Evolutionary conservation across 352 stramenopile genomes (phyloP), one percentile per base, ranked within the genome.

Genomic region (Phytophthora meadii): DNA sequence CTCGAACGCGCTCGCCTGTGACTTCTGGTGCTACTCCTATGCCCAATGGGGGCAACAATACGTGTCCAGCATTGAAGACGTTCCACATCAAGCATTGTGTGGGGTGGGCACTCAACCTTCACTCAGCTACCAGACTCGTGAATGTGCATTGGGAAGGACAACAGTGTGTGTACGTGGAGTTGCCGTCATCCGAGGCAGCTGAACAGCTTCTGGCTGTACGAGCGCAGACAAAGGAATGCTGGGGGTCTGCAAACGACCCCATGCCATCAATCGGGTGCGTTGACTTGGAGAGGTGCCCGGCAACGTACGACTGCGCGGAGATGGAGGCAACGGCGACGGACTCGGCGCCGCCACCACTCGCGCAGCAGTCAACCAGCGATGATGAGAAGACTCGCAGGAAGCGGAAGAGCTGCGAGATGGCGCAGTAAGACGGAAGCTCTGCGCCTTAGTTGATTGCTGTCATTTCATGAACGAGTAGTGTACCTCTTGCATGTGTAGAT

Each of bases 51-150:
- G 55, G 51, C 19, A 67, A 67, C 45, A 61, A 55, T 40, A 57
- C 50, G 5, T 59, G 61, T 8, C 61, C 72, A 11, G 72, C 72
- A 19, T 53, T 93, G 36, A 88, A 89, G 68, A 80, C 70, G 22
- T 89, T 88, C 56, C 85, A 92, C 58, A 89, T 93, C 62, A 87
- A 93, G 58, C 82, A 89, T 27, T 91, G 81, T 65, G 70, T 94
- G 8, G 65, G 67, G 0, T 82, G 75, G 71, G 74, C 68, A 5
- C 47, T 92, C 28, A 76, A 81, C 49, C 56, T 92, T 19, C 64
- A 74, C 42, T 74, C 75, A 9, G 60, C 65, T 15, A 79, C 45
- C 9, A 55, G 78, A 54, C 64, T 77, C 5, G 56, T 81, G 25
- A 69, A 77, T 27, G 76, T 90, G 25, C 62, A 87, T 34, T 90